phyloP scores from a whole-genome alignment of 345 rosid genomes.

The Linum tenue region DNA sequence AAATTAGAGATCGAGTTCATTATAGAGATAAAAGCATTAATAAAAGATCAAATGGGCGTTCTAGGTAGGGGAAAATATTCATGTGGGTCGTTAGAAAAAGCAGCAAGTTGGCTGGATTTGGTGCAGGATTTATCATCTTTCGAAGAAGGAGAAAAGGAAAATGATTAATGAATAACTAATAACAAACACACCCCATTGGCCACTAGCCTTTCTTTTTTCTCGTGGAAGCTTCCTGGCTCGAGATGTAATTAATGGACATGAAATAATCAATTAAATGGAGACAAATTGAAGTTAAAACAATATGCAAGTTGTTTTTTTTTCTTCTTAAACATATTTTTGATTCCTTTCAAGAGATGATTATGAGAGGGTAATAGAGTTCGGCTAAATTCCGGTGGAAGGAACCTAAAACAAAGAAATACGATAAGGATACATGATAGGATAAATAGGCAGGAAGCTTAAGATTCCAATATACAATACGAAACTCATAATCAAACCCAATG shows the following conservation, averaged over 20 bases:
- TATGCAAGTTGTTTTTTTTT: background rate
- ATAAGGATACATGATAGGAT: no score
- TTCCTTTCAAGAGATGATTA: background rate
- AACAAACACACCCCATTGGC: background rate
- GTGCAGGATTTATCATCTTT: no score
- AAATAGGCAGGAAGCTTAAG: no score
- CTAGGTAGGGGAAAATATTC: background rate
- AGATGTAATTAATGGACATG: background rate
- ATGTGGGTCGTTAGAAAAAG: background rate
- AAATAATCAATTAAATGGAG: background rate
- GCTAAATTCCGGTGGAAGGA: background rate
- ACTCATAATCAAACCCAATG: no score
- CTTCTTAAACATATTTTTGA: background rate
- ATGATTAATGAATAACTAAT: no score
- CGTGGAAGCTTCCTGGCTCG: background rate
- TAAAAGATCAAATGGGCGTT: background rate
- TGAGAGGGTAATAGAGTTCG: background rate
- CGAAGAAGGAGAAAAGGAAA: background rate
- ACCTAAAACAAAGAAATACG: no score
- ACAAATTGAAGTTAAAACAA: background rate
- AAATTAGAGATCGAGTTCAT: background rate
- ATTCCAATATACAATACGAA: no score
- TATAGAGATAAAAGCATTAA: no score
- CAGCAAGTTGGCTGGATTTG: background rate
- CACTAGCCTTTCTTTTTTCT: background rate